Conservation (phyloP, 2,329 filamentous ascomycete species). For the Plectosphaerella cucumerina region DNA sequence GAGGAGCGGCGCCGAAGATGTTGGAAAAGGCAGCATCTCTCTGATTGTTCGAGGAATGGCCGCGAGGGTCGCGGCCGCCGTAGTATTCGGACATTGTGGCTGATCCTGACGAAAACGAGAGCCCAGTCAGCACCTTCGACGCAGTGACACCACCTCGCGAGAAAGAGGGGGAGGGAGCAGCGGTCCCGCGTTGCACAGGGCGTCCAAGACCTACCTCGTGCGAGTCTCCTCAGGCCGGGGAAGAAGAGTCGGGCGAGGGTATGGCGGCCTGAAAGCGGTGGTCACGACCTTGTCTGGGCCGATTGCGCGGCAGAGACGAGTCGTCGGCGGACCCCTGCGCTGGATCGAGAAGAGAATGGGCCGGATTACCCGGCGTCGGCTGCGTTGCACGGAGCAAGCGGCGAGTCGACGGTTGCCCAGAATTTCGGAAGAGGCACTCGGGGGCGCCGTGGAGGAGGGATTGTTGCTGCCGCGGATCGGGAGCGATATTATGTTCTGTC, state of each 20-base stretch:
- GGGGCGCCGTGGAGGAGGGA: background rate
- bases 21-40: conserved; percentile 94
- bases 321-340: background rate
- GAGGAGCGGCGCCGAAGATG: conserved; percentile 87
- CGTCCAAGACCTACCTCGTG: background rate
- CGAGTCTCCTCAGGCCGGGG: background rate
- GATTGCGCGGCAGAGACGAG: background rate
- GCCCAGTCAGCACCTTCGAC: conserved; percentile 8
- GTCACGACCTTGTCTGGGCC: background rate
- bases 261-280: background rate
- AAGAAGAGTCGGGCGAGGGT: background rate
- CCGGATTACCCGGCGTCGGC: background rate
- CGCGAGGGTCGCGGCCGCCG: conserved; percentile 41
- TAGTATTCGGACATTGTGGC: conserved; percentile 55
- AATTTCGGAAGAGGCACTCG: background rate
- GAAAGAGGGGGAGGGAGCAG: conserved; percentile 9
- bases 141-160: conserved; percentile 5
- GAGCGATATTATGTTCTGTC: background rate
- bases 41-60: conserved; percentile 58
- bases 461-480: no score
- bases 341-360: background rate
- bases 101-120: conserved; percentile 25
- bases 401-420: background rate
- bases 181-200: background rate
- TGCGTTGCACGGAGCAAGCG: background rate